phyloP scores from a whole-genome alignment of 2,329 filamentous ascomycete species.

The Penicillium sp. region DNA sequence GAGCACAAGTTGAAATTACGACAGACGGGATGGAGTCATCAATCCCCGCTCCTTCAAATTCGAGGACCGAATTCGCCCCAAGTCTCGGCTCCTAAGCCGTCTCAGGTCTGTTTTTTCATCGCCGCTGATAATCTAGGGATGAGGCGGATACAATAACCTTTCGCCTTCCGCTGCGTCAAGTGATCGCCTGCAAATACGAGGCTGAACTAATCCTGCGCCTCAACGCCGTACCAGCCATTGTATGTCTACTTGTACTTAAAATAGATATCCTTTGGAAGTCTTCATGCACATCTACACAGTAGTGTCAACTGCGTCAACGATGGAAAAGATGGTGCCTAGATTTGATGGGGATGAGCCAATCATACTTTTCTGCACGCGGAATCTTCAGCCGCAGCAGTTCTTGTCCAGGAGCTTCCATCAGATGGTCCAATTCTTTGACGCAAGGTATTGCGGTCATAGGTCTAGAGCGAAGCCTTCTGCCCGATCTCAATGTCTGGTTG shows the following conservation, averaged over 20 bases:
- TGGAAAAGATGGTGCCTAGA: background rate
- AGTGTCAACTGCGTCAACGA: background rate
- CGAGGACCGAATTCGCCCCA: background rate
- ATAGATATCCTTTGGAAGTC: background rate
- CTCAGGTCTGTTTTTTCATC: constrained; percentile 9
- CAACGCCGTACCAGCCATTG: background rate
- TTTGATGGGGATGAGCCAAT: too few species aligned
- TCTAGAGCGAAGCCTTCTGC: background rate
- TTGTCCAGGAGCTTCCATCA: background rate
- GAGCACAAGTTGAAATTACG: background rate
- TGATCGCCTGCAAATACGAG: constrained; percentile 5
- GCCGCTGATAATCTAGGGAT: constrained; percentile 17
- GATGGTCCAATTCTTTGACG: background rate
- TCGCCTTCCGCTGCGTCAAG: background rate
- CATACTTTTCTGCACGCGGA: too few species aligned
- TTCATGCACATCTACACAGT: too few species aligned
- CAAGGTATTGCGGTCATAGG: background rate
- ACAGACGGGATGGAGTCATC: constrained; percentile 8
- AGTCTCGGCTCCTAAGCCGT: background rate
- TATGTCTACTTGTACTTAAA: background rate
- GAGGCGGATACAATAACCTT: background rate
- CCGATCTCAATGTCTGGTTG: background rate
- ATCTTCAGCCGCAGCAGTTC: background rate
- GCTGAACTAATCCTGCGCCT: constrained; percentile 14
- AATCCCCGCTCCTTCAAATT: constrained; percentile 9